Conservation (phyloP, 352 stramenopile genomes). For the Pythium volutum region DNA sequence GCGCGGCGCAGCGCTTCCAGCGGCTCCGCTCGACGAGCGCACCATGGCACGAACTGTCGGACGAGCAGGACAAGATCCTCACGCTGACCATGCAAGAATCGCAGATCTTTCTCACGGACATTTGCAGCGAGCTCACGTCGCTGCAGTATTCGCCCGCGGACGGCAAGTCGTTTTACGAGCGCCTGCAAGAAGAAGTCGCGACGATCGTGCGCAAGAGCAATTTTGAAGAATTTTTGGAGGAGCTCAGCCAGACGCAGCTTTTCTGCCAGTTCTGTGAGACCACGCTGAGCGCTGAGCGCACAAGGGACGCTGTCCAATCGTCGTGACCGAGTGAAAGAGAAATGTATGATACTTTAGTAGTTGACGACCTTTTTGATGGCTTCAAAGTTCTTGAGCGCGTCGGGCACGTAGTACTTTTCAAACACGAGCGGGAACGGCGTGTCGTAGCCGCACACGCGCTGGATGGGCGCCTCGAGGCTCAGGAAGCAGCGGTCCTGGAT, state of each 20-base stretch:
- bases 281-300: slow-evolving; percentile 37
- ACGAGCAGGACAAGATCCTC: slow-evolving; percentile 77
- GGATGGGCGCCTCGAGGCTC: slow-evolving; percentile 94
- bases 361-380: slow-evolving; percentile 92
- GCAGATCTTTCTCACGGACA: slow-evolving; percentile 62
- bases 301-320: not conserved
- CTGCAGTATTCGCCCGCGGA: slow-evolving; percentile 37
- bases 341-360: slow-evolving; percentile 64
- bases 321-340: not conserved
- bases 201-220: slow-evolving; percentile 66
- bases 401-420: slow-evolving; percentile 95
- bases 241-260: slow-evolving; percentile 84
- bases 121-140: slow-evolving; percentile 70
- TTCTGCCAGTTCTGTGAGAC: slow-evolving; percentile 88
- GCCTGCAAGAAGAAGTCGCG: slow-evolving; percentile 69
- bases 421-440: slow-evolving; percentile 97
- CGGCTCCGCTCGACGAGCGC: slow-evolving; percentile 40
- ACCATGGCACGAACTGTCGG: slow-evolving; percentile 76
- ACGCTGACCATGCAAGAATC: slow-evolving; percentile 68
- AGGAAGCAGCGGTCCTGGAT: slow-evolving; percentile 95
- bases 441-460: slow-evolving; percentile 94
- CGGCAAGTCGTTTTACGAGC: slow-evolving; percentile 58
- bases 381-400: slow-evolving; percentile 94
- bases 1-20: slow-evolving; percentile 45
- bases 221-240: slow-evolving; percentile 69